These are phyloP conservation scores for Candida taoyuanica DNA, from an alignment of 805 yeast species.

Conservation along the genomic window DNA sequence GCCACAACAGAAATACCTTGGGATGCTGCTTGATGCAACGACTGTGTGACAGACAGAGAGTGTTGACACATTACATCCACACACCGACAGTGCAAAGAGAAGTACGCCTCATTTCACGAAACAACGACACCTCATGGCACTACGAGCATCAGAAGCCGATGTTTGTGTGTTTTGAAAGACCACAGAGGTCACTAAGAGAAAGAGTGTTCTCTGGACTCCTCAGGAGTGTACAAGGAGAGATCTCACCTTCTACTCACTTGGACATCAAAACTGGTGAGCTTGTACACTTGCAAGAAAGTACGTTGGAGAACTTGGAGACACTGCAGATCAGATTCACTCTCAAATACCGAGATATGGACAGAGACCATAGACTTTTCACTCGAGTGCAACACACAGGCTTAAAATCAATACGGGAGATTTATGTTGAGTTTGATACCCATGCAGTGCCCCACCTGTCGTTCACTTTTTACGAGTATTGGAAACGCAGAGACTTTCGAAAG, in stretches of 20 bases:
- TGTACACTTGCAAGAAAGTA: not conserved
- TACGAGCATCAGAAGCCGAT: not conserved
- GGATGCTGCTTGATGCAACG: not conserved
- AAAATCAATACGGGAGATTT: not conserved
- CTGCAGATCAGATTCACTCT: not conserved
- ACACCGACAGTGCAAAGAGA: not conserved
- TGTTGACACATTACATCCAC: not conserved
- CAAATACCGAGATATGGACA: not conserved
- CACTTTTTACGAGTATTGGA: not conserved
- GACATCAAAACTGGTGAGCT: not conserved
- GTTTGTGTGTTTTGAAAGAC: not conserved
- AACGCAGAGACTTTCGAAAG: not conserved
- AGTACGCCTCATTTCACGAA: not conserved
- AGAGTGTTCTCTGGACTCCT: not conserved
- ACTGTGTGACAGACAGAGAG: too few species aligned
- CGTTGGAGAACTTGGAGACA: not conserved
- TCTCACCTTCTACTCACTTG: not conserved
- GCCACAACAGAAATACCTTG: not conserved
- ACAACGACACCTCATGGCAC: not conserved
- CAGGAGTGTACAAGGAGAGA: not conserved
- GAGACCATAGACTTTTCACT: not conserved
- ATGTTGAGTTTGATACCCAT: conserved; percentile 4
- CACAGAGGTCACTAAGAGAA: not conserved
- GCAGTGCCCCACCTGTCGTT: not conserved
- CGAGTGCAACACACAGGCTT: not conserved